Evolutionary conservation across 495 filamentous ascomycete species (phyloP), one percentile per base, ranked within the genome.

Genomic region (Halenospora varia): DNA sequence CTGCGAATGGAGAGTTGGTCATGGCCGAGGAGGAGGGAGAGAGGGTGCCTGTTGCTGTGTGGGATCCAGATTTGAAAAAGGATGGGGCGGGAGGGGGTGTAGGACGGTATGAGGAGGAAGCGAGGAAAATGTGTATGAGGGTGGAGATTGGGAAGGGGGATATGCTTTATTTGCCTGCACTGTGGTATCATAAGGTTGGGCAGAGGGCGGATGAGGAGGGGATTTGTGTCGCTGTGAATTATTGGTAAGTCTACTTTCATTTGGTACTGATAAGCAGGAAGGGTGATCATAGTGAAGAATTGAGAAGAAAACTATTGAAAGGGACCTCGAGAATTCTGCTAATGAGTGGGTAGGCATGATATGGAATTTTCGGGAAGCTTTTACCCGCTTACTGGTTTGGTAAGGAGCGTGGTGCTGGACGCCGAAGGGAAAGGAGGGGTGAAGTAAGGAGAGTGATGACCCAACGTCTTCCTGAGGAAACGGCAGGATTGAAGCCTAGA

Each of bases 141-240:
- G 83, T 89, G 6, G 83, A 79, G 9, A 66, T 92, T 10, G 62
- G 82, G 0, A 75, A 78, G n/a, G 88, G 88, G 1, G 88, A 92
- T 70, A 85, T 92, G 79, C 62, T 92, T n/a, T 92, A 92, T 70
- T 67, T 92, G 20, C 88, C 88, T 19, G 79, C 84, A 22, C 76
- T 90, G 70, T 90, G 87, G 87, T 87, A 83, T 62, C 82, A 86
- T 71, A 88, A 90, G 65, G 88, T 92, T 10, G 82, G 80, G 2
- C 88, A 92, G 64, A 77, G 74, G 0, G 82, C 76, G 53, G 75
- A 72, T 0, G 69, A 77, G 13, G 86, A 88, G 55, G 82, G 83
- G 0, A 79, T 90, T 11, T 89, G 84, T 54, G 80, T 83, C 53
- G 85, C 87, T 0, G 86, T 90, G 2, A 92, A 92, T 69, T 91